A percentile compares a stretch with the other conserved stretches of the same genome.
Conservation (phyloP, 2,329 filamentous ascomycete species). For the Ascomycota sp. region DNA sequence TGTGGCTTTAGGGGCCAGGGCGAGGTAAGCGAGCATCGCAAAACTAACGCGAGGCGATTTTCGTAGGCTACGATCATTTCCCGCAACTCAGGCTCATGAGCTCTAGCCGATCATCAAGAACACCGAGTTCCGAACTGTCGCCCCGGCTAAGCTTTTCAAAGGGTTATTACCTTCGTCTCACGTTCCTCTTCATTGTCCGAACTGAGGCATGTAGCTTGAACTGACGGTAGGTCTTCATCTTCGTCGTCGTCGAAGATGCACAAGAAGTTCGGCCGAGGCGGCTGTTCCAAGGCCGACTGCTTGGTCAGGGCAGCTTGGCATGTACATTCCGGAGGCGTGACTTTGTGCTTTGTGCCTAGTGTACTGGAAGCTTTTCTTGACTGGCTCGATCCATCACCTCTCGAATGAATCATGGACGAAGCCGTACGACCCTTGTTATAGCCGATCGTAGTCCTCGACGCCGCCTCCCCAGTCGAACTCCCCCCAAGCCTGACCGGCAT, state of each 20-base stretch:
- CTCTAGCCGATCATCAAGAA: too few relatives aligned
- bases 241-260: conserved; percentile 34
- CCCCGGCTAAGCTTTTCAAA: too few relatives aligned
- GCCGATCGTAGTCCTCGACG: conserved; percentile 62
- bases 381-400: conserved; percentile 4
- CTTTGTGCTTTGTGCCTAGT: conserved; percentile 6
- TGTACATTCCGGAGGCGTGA: conserved; percentile 21
- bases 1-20: too few relatives aligned
- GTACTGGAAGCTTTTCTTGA: conserved; percentile 3
- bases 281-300: conserved; percentile 4
- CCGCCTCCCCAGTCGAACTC: conserved; percentile 37
- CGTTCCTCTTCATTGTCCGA: conserved; percentile 30
- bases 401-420: conserved; percentile 20
- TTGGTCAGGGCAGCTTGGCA: conserved; percentile 7
- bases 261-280: conserved; percentile 27
- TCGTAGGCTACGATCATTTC: too few relatives aligned
- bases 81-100: too few relatives aligned
- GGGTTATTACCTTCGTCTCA: conserved; percentile 24
- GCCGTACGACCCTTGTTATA: conserved; percentile 55
- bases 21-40: too few relatives aligned
- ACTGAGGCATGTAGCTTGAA: conserved; percentile 5
- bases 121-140: too few relatives aligned
- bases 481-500: conserved; percentile 19
- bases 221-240: conserved; percentile 14
- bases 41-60: too few relatives aligned